Conservation (phyloP, 345 rosid genomes). For the Angophora floribunda region DNA sequence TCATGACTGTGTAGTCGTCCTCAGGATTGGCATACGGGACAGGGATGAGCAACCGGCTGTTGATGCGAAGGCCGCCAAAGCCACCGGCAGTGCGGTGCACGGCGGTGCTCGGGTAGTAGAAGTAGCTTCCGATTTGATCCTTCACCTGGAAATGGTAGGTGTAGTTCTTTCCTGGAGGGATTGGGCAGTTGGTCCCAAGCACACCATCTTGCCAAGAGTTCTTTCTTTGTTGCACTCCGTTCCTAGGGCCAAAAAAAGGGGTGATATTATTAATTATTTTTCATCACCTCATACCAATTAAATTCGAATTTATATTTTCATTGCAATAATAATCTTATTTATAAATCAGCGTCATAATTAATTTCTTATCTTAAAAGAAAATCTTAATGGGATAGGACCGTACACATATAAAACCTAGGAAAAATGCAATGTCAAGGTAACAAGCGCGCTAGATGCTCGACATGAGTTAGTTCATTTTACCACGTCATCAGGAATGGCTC, state of each 20-base stretch:
- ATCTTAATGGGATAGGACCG: background rate
- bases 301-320: background rate
- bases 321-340: background rate
- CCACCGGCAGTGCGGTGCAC: slow-evolving; percentile 15
- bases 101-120: slow-evolving; percentile 11
- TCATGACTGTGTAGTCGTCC: slow-evolving; percentile 18
- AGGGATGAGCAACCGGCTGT: slow-evolving; percentile 18
- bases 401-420: background rate
- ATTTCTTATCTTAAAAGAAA: background rate
- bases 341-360: background rate
- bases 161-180: slow-evolving; percentile 15
- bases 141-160: slow-evolving; percentile 24
- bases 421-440: background rate
- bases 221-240: slow-evolving; percentile 21
- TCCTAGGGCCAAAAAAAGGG: background rate
- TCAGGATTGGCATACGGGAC: slow-evolving; percentile 19
- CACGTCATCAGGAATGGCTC: slow-evolving; percentile 62
- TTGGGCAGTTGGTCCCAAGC: slow-evolving; percentile 20
- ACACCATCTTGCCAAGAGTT: slow-evolving; percentile 21
- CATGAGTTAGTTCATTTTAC: background rate
- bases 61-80: slow-evolving; percentile 21
- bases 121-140: slow-evolving; percentile 22
- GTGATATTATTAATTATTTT: background rate
- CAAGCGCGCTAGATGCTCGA: background rate
- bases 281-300: background rate